These are phyloP conservation scores for Groenewaldozyma salmanticensis DNA, from an alignment of 805 yeast species.

Conservation along the genomic window DNA sequence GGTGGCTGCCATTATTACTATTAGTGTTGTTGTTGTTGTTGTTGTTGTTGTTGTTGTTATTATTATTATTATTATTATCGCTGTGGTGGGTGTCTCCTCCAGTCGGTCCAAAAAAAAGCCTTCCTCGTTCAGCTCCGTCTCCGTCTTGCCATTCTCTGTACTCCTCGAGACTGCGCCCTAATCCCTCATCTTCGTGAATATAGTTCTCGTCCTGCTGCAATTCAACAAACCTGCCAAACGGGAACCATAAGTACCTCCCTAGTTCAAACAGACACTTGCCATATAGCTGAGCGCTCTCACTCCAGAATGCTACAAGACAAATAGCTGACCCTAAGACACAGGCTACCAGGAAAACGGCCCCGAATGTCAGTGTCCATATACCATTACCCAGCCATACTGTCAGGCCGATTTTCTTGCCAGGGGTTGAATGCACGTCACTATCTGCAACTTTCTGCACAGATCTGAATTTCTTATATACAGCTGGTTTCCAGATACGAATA, in stretches of 20 bases:
- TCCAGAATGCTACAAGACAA: slow-evolving; percentile 36
- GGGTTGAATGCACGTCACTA: slow-evolving; percentile 79
- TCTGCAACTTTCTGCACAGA: slow-evolving; percentile 89
- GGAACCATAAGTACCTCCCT: slow-evolving; percentile 65
- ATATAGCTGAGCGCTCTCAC: slow-evolving; percentile 47
- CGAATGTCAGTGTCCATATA: slow-evolving; percentile 68
- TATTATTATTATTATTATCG: neutral
- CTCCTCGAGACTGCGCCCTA: slow-evolving; percentile 76
- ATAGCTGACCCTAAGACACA: slow-evolving; percentile 42
- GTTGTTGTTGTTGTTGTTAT: neutral
- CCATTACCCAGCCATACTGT: slow-evolving; percentile 59
- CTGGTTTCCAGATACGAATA: slow-evolving; percentile 97
- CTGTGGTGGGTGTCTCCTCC: slow-evolving; percentile 3
- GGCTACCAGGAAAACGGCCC: slow-evolving; percentile 46
- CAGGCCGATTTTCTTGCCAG: slow-evolving; percentile 44
- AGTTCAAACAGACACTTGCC: slow-evolving; percentile 49
- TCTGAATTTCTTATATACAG: slow-evolving; percentile 83
- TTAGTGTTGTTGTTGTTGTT: neutral
- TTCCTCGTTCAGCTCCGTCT: slow-evolving; percentile 58
- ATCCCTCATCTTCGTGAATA: slow-evolving; percentile 76
- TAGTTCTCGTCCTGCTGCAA: slow-evolving; percentile 71
- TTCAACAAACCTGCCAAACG: slow-evolving; percentile 85
- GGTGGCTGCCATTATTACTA: neutral
- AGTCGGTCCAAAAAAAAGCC: slow-evolving; percentile 72
- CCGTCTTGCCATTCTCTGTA: slow-evolving; percentile 80